phyloP scores from a whole-genome alignment of 208 protist species.

The Leptomonas pyrrhocoris region DNA sequence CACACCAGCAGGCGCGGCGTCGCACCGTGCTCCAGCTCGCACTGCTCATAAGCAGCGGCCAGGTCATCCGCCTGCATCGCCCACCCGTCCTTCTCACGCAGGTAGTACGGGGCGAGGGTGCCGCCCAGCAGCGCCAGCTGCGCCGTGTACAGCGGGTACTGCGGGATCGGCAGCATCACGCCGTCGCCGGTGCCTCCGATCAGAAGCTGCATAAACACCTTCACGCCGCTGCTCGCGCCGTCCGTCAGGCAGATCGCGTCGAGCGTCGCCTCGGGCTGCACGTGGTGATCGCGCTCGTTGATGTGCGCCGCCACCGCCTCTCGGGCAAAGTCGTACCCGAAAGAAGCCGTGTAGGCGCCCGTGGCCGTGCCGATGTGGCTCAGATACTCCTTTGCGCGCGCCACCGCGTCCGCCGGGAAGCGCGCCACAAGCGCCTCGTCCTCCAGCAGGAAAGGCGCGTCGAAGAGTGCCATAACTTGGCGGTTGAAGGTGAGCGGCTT shows the following conservation, averaged over 20 bases:
- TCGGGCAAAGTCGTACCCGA: constrained; percentile 89
- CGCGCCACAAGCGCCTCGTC: constrained; percentile 39
- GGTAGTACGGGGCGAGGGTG: constrained; percentile 92
- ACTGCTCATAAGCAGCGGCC: constrained; percentile 50
- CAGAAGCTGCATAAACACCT: constrained; percentile 86
- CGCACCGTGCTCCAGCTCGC: constrained; percentile 61
- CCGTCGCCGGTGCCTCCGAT: constrained; percentile 72
- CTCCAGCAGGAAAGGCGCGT: constrained; percentile 75
- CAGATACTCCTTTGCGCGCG: constrained; percentile 84
- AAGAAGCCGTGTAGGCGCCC: constrained; percentile 97
- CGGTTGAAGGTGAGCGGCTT: constrained; percentile 97
- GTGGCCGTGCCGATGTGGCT: constrained; percentile 56
- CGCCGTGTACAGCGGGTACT: constrained; percentile 99
- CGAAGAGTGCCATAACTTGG: constrained; percentile 88
- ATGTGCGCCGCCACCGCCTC: constrained; percentile 95
- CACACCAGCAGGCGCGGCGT: constrained; percentile 95
- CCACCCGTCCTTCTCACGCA: constrained; percentile 96
- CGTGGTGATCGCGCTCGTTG: constrained; percentile 88
- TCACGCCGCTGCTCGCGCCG: constrained; percentile 94
- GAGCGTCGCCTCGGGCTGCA: constrained; percentile 34
- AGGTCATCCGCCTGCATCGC: constrained; percentile 75
- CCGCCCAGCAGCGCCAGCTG: constrained; percentile 95
- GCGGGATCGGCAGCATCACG: constrained; percentile 98
- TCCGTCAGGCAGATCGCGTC: constrained; percentile 95
- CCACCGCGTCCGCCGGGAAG: constrained; percentile 91